Evolutionary conservation across 2,329 filamentous ascomycete genomes (phyloP), one percentile per base, ranked within the genome.

Genomic region (Colletotrichum orbiculare): DNA sequence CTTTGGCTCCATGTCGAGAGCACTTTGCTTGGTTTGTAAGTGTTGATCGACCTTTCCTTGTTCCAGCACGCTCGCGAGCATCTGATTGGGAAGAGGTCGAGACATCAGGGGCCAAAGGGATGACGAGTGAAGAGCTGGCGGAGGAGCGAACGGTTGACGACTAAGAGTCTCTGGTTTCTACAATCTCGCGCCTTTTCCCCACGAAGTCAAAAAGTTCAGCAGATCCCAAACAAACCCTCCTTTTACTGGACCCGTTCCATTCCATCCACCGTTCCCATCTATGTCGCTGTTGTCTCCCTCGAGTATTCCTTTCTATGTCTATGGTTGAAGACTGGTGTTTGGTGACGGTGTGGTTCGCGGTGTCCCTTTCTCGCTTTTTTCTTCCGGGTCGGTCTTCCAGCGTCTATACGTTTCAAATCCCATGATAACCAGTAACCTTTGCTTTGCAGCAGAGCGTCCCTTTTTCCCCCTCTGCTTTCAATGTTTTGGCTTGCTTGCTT

Each of bases 141-240:
- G 53, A 54, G 37, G 43, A 48, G 53, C 42, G 60, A 48, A 54
- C 25, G 39, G 39, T 48, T 48, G 47, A 62, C 58, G 48, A 46
- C 43, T 15, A 37, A 33, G 41, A 17, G 50, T 35, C 45, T 17
- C 33, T 7, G 34, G 39, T n/a, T 46, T 37, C 17, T 12, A 48
- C 10, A 47, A 52, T 52, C 57, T 62, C 42, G 34, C 52, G 50
- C 62, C 15, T 17, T 17, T 53, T 56, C 55, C 57, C 50, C 58
- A 56, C 63, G 63, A 66, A 66, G 56, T 66, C 63, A 66, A 66
- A 53, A 63, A 62, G 53, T 66, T 66, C 58, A 52, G 57, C 60
- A 37, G 58, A 52, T 43, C 38, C 55, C 46, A 45, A 43, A n/a
- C 15, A 17, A 52, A 13, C 49, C 12, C 11, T 39, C 45, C 34